Base-by-base conservation (phyloP, 441 rosid genomes). In the Syzygium syzygioides region DNA sequence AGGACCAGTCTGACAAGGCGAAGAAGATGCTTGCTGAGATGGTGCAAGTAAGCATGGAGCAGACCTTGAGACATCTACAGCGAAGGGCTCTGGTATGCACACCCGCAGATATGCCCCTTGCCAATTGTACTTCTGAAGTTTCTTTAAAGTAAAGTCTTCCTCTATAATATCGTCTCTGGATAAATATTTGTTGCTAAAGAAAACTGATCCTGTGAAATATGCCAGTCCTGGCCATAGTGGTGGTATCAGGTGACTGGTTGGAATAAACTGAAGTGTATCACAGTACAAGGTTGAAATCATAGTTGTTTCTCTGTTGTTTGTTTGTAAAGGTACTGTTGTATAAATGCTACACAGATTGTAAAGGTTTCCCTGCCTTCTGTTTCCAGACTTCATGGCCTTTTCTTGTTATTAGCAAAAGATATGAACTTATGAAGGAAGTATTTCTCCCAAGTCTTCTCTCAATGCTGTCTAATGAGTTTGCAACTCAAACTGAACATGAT, bases 21-120 rank as follows among this genome's bases (percentile, higher is more conserved):
- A 98, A 95, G 95, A 95, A 96, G 91, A 98, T 97, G 98, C 92
- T 98, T 60, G 94, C 99, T 37, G 99, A 98, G 93, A 98, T 98
- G 99, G 99, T 98, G 19, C 98, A 98, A 91, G 98, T 96, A 56
- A 96, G 99, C 92, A 97, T 98, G 99, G 99, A 98, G 54, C 97
- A 98, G 92, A 98, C 98, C 92, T 92, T 98, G 93, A 95, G 96
- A 90, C 99, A 97, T 95, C 88, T 98, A 86, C 99, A 98, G 92
- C 96, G 92, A 93, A 95, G 99, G 91, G 99, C 99, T 88, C 93
- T 95, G 87, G 96, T 96, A 79, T 94, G 95, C 87, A 92, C 97
- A 6, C 95, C 98, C 8, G 57, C 94, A 86, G 96, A 95, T 90
- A 79, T 94, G 91, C 93, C 97, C 89, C 90, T 93, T 87, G 71